Base-by-base conservation (phyloP, 495 filamentous ascomycete genomes). In the Tuber calosporum region DNA sequence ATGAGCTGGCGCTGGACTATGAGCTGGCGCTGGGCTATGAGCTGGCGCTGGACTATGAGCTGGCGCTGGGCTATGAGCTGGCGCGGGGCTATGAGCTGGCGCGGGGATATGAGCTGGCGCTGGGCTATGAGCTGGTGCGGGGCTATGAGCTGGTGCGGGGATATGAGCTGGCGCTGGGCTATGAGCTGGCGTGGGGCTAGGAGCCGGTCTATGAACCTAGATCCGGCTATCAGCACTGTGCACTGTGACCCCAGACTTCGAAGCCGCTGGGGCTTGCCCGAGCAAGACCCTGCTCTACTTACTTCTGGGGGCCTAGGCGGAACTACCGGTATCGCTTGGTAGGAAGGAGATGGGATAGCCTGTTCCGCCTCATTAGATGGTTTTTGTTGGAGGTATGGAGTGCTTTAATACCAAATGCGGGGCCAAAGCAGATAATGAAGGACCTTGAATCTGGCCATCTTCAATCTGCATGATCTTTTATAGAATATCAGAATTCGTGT, bases 391-490 rank as follows among this genome's bases (percentile, higher is more conserved):
- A 37, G n/a, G 19, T 34, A 22, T 36, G 30, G 19, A 11, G 48
- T n/a, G 43, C 19, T 26, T 34, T 43, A 6, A 20, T 20, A 70
- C 39, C 69, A 45, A 2, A 42, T 37, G 19, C 26, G 30, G 39
- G 69, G 39, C 11, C 8, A 1, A 40, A 30, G 9, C 48, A 30
- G 11, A 26, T 58, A 58, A 13, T 62, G 1, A 26, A 30, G 53
- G 53, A 4, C 53, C 53, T 69, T 73, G 76, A 22, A 73, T 19
- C 34, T 78, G 76, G 11, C 73, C 75, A 66, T 77, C 71, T 5
- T n/a, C 42, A 22, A 72, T 77, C 42, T 73, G 72, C 19, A 26
- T 17, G 66, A 73, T n/a, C 38, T 72, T 69, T 62, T 15, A 30
- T 34, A 15, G 53, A 62, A 30, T 62, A 62, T 34, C 53, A 62